Conservation (phyloP, 352 stramenopile genomes). For the Phytophthora pseudosyringae region DNA sequence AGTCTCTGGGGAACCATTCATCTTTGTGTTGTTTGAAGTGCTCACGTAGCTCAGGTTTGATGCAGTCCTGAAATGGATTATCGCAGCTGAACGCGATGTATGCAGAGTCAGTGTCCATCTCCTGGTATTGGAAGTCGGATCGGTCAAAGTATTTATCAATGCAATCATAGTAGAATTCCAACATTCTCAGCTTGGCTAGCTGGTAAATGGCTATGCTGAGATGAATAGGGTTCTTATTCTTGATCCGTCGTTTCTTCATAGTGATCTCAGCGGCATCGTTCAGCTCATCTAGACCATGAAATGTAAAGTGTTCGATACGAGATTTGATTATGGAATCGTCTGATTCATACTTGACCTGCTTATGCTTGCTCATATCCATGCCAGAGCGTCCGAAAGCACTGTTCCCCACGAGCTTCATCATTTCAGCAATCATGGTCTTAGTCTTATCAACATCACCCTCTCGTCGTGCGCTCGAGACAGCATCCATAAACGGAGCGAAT, state of each 20-base stretch:
- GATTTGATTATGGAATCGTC: not conserved
- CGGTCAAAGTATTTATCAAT: not conserved
- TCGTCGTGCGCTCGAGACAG: too few relatives aligned
- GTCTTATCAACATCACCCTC: constrained; percentile 18
- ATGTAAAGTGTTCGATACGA: not conserved
- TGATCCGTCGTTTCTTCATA: too few relatives aligned
- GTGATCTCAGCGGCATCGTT: not conserved
- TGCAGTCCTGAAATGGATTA: not conserved
- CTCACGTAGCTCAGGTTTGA: too few relatives aligned
- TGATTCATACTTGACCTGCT: not conserved
- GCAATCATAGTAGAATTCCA: not conserved
- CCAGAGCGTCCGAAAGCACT: too few relatives aligned
- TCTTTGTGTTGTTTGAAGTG: too few relatives aligned
- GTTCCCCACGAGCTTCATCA: too few relatives aligned
- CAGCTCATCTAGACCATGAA: constrained; percentile 9
- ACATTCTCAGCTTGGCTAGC: not conserved
- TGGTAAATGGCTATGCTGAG: too few relatives aligned
- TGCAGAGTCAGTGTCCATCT: not conserved
- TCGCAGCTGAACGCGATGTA: not conserved
- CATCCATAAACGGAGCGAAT: too few relatives aligned
- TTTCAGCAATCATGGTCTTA: constrained; percentile 11
- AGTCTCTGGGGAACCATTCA: too few relatives aligned
- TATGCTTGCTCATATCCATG: too few relatives aligned
- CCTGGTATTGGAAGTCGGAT: too few relatives aligned
- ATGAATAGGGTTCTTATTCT: too few relatives aligned